Base-by-base conservation (phyloP, 441 rosid species). In the Erysimum cheiri region DNA sequence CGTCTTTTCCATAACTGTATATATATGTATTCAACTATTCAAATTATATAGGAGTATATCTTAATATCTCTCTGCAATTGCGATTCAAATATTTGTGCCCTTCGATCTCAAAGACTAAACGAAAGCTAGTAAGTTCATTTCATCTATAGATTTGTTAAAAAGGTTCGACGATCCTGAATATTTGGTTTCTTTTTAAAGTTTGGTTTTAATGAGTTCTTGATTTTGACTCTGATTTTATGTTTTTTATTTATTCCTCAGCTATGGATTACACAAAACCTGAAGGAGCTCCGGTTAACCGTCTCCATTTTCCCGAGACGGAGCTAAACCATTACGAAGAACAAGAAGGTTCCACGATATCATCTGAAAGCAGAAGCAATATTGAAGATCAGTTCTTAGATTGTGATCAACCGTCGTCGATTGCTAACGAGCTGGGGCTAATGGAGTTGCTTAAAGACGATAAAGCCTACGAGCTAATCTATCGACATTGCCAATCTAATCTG, bases 351-450 rank as follows among this genome's bases (percentile, higher is more conserved):
- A 57, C 48, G 4, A 37, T 4, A 24, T 58, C 57, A 24, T 58
- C 31, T 2, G 48, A 35, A 35, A 69, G 17, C 8, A n/a, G 56
- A 58, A 35, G 58, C 72, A 46, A 69, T 2, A n/a, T n/a, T n/a
- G 65, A 46, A 1, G 72, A 26, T 26, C 28, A 46, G 37, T 35
- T 44, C 5, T 68, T 57, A 0, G 36, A 24, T 6, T 11, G 36
- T 57, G 64, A 68, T 56, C 56, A 68, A 24, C 46, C 28, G 0
- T 68, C 72, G 6, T 47, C 72, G 12, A 35, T 69, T 1, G 72
- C 72, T n/a, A 58, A 35, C 1, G 72, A 69, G 37, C 72, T 69
- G 6, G 57, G 63, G n/a, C 48, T 69, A 69, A 26, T 47, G 47
- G 65, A 69, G 57, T 47, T 69, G 9, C 31, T 11, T 14, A 24